A percentile compares a stretch with the other conserved stretches of the same genome.
Conservation (phyloP, 441 rosid genomes). For the Pelargonium fulgidum region DNA sequence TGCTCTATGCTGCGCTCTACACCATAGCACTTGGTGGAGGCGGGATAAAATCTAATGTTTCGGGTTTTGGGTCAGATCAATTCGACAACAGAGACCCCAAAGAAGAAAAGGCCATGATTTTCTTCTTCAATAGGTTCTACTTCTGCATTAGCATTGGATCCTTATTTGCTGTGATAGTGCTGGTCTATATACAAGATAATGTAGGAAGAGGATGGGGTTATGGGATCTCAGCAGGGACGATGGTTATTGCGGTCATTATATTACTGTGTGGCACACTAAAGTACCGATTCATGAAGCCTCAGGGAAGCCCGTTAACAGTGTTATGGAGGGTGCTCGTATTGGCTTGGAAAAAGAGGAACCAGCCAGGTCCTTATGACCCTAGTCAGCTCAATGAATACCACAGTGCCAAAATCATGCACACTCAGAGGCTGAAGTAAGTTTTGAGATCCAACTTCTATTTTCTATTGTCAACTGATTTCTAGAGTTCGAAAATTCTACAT, state of each 20-base stretch:
- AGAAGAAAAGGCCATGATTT: conserved; percentile 70
- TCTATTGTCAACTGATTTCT: background rate
- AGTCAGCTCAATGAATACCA: conserved; percentile 52
- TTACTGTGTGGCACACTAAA: conserved; percentile 48
- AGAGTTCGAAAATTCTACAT: no score
- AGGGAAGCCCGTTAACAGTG: conserved; percentile 75
- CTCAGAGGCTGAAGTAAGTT: conserved; percentile 50
- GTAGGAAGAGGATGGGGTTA: conserved; percentile 92
- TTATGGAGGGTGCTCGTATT: conserved; percentile 60
- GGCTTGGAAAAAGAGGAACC: conserved; percentile 67
- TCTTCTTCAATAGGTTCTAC: conserved; percentile 88
- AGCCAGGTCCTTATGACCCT: conserved; percentile 46
- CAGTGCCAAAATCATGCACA: conserved; percentile 46
- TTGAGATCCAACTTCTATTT: background rate
- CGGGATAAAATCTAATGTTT: conserved; percentile 83
- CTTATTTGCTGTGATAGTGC: conserved; percentile 57
- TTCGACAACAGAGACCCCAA: conserved; percentile 63
- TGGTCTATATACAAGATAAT: conserved; percentile 79
- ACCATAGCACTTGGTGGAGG: conserved; percentile 77
- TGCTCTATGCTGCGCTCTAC: conserved; percentile 74
- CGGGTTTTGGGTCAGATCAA: conserved; percentile 85
- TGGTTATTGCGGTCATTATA: conserved; percentile 54
- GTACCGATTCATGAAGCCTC: conserved; percentile 70
- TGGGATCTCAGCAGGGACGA: conserved; percentile 79
- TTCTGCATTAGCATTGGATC: conserved; percentile 75